Base-by-base conservation (phyloP, 306 rosid species). In the Benincasa hispida region DNA sequence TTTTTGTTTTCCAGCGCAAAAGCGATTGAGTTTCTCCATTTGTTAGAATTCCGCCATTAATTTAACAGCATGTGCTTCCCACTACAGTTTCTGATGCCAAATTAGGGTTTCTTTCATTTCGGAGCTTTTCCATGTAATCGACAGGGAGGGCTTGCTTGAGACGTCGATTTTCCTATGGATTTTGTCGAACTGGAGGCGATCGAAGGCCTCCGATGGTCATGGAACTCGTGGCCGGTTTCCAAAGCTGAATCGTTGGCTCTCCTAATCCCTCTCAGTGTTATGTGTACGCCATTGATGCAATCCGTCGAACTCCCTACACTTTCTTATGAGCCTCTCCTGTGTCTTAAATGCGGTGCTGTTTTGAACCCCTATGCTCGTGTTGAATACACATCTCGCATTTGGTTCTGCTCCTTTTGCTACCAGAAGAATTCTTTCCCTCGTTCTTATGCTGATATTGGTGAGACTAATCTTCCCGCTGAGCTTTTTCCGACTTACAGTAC, bases 151-250 rank as follows among this genome's bases (percentile, higher is more conserved):
- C 19, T 15, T 25, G 10, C 69, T 6, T 17, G 54, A 14, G 75
- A 1, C 28, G 54, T n/a, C 58, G 75, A 10, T 2, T 54, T 48
- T 58, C 17, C 11, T 9, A 93, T 93, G 98, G 96, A 93, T 86
- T 84, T 93, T 78, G 80, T 87, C 3, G 98, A 91, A 76, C 77
- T 93, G 85, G 98, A 93, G 81, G 91, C 91, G 22, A 92, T 87
- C 74, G 98, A 93, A 84, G 98, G 98, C 65, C 93, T 93, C 61
- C 89, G 98, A 0, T 93, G 98, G 98, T 79, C 97, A 3, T 93
- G 98, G 98, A 93, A 93, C 78, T 87, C 98, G 10, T 93, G 98
- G 98, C 90, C 97, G 10, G 59, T 84, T 2, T 79, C 93, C 0
- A 86, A 87, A 81, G 59, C 91, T 0, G 93, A 85, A 2, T 75